Conservation (phyloP, 345 rosid species). For the Ceriops decandra region DNA sequence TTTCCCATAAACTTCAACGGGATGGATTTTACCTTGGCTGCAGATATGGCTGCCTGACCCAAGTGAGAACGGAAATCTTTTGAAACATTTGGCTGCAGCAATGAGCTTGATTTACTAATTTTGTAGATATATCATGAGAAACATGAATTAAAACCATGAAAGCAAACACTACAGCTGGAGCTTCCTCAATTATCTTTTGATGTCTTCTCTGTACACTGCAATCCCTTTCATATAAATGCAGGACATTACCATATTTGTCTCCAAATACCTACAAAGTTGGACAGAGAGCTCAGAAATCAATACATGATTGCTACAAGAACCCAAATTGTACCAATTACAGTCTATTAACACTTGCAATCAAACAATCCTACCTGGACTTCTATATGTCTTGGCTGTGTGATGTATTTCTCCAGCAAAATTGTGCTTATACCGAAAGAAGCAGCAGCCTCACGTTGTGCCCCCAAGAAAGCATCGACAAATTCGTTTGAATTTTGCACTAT, state of each 20-base stretch:
- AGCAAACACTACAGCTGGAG: constrained; percentile 79
- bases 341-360: background rate
- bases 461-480: constrained; percentile 77
- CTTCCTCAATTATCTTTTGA: constrained; percentile 98
- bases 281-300: constrained; percentile 16
- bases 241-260: constrained; percentile 72
- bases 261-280: constrained; percentile 60
- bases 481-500: constrained; percentile 62
- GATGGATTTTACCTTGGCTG: constrained; percentile 64
- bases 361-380: constrained; percentile 72
- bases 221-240: constrained; percentile 86
- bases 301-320: constrained; percentile 12
- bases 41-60: constrained; percentile 91
- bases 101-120: constrained; percentile 27
- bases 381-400: constrained; percentile 84
- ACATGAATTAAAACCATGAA: constrained; percentile 23
- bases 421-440: constrained; percentile 87
- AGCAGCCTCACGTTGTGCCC: constrained; percentile 94
- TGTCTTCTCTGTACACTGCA: constrained; percentile 97
- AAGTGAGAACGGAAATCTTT: constrained; percentile 56
- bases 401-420: constrained; percentile 90
- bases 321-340: background rate
- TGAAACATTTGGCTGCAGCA: constrained; percentile 78
- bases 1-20: constrained; percentile 11
- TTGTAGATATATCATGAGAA: constrained; percentile 19